Base-by-base conservation (phyloP, 768 basidiomycete genomes). In the Rhodotorula toruloides region DNA sequence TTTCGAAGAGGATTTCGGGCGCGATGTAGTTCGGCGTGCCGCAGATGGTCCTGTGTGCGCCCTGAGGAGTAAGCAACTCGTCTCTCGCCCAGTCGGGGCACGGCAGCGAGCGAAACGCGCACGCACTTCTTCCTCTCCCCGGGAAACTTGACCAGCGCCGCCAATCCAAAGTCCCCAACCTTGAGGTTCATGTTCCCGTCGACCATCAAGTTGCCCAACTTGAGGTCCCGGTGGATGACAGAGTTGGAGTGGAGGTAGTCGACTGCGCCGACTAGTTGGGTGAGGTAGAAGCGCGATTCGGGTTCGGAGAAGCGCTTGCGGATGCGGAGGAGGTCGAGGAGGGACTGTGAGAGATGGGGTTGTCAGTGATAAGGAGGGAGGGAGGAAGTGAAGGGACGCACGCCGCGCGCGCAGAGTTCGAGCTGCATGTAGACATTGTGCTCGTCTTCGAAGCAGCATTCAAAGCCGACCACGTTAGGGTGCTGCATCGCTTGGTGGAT, bases 1-100 rank as follows among this genome's bases (percentile, higher is more conserved):
- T 91, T 76, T 97, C 92, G 76, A 94, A 96, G 71, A 99, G 80
- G 31, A 98, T 92, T 76, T 98, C 94, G 0, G 96, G 96, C 0
- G 96, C 94, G 69, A 99, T 97, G 76, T 99, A 98, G 76, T 99
- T 98, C 3, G 94, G 96, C 0, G 94, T 99, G 2, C 94, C 94
- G 72, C 96, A 97, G 53, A 98, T 96, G 1, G 94, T 99, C 73
- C 81, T 82, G 63, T 12, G n/a, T 12, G 39, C 3, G 47, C 2
- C 10, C 12, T 22, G 48, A 40, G 25, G 14, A 39, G 19, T 3
- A 7, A 9, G 21, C 29, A 2, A 37, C 1, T 29, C 31, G n/a
- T n/a, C 29, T 11, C 34, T 34, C 37, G 10, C 36, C 19, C 4
- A 17, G 19, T 2, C 42, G 11, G 22, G 9, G 32, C 27, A 6